These are phyloP conservation scores for Volvariella surrecta DNA, from an alignment of 1,284 basidiomycete species.

Conservation along the genomic window DNA sequence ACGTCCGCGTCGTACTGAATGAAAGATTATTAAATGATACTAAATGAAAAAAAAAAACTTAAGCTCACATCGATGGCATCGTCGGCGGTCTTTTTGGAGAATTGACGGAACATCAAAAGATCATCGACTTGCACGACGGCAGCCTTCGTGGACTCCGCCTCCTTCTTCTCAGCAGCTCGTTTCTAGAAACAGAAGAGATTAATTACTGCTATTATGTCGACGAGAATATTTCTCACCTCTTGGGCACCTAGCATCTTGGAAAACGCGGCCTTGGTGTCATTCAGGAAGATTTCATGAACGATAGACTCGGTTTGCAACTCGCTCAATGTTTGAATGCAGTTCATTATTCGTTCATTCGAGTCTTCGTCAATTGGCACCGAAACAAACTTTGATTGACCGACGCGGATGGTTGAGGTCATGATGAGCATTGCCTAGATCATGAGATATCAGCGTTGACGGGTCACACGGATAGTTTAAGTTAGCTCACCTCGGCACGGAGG, in stretches of 20 bases:
- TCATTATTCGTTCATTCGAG: conserved; percentile 93
- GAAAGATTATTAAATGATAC: neutral
- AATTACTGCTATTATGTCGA: neutral
- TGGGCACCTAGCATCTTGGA: conserved; percentile 91
- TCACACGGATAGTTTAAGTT: conserved; percentile 2
- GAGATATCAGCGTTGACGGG: conserved; percentile 1
- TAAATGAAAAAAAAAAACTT: too few relatives aligned
- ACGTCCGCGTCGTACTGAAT: conserved; percentile 90
- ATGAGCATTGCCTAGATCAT: conserved; percentile 81
- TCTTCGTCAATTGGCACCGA: conserved; percentile 96
- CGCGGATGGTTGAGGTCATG: conserved; percentile 95
- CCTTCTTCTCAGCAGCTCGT: conserved; percentile 79
- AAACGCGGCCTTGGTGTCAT: conserved; percentile 90
- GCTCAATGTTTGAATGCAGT: conserved; percentile 91
- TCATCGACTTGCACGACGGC: conserved; percentile 88
- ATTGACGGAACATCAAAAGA: conserved; percentile 86
- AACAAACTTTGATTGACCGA: conserved; percentile 95
- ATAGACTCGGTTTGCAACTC: conserved; percentile 56
- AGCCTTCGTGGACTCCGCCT: conserved; percentile 68
- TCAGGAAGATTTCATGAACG: conserved; percentile 84
- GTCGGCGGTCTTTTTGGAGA: conserved; percentile 83
- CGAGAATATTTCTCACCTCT: conserved; percentile 47
- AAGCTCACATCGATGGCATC: conserved; percentile 75
- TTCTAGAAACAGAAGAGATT: conserved; percentile 39
- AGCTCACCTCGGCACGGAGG: conserved; percentile 76